Percentiles rank a stretch among this genome's conserved stretches.
phyloP scores from a whole-genome alignment of 495 filamentous ascomycete species.

The Aspergillus hancockii region DNA sequence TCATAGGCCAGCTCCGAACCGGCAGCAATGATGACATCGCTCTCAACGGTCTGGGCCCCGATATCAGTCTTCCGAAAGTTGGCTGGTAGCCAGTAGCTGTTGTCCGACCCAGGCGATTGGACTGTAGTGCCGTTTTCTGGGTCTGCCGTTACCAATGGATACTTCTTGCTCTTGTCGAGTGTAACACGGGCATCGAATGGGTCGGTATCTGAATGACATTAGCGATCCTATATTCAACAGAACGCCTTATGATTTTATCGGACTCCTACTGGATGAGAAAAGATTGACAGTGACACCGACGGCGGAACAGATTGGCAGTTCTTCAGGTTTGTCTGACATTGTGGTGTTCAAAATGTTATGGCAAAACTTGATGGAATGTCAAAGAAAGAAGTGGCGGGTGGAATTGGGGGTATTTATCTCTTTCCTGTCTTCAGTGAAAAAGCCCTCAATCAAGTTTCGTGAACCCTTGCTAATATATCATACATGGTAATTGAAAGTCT shows the following conservation, averaged over 20 bases:
- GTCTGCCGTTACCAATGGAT: conserved; percentile 1
- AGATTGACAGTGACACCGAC: conserved; percentile 3
- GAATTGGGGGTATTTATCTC: not conserved
- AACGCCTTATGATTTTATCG: too few species aligned
- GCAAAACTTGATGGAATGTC: not conserved
- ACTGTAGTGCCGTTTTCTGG: not conserved
- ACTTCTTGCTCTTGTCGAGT: conserved; percentile 2
- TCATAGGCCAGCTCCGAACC: conserved; percentile 1
- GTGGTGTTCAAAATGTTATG: not conserved
- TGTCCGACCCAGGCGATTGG: not conserved
- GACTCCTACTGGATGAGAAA: not conserved
- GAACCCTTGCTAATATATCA: too few species aligned
- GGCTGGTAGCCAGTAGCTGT: conserved; percentile 1
- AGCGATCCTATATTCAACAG: too few species aligned
- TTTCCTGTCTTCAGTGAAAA: not conserved
- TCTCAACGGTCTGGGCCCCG: not conserved
- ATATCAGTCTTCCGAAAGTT: conserved; percentile 2
- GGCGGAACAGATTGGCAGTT: not conserved
- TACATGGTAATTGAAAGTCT: too few species aligned
- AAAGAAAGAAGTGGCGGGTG: not conserved
- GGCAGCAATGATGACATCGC: not conserved
- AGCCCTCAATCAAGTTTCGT: too few species aligned
- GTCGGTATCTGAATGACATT: not conserved
- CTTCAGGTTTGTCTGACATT: conserved; percentile 1
- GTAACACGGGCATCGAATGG: not conserved